Evolutionary conservation across 75 land plant species (phyloP), one percentile per base, ranked within the genome.

Genomic region (Cupressus sempervirens): DNA sequence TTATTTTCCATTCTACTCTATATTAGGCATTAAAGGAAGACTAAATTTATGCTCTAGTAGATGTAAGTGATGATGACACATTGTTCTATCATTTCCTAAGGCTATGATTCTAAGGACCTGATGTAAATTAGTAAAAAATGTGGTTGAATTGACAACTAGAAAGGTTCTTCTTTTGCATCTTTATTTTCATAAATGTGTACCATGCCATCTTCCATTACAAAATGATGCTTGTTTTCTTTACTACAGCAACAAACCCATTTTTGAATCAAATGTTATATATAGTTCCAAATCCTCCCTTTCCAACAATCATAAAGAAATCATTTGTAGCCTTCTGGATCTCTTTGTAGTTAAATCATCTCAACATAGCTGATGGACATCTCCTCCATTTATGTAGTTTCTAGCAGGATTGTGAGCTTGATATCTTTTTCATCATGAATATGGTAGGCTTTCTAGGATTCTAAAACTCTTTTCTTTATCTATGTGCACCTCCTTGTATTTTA

Each of bases 281-380:
- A 32, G 93, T 94, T 82, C 99, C 97, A 88, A 94, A 97, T 52
- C 97, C 99, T 36, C 99, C 99, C 86, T 88, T 91, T 38, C 97
- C 95, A 76, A 94, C 90, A 32, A 91, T 84, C 13, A 95, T 93
- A 85, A 84, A 88, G 56, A 96, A 96, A 80, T 91, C 91, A 50
- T 92, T 85, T 1, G 98, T 96, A 18, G 98, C 95, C 79, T 88
- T 93, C 89, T 90, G 89, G 32, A 88, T 91, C 85, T 96, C 98
- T 76, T 86, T 91, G 87, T 93, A 94, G 86, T 86, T 91, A 83
- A 92, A 93, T 35, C 92, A 90, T 67, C 84, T 53, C 76, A 96
- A 95, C 86, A 89, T 87, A 26, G 88, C 68, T 11, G 94, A 85
- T 46, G 95, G 83, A 82, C 91, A 93, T 89, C 92, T 91, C 52